Base-by-base conservation (phyloP, 176 grass and related monocot genomes). In the Microstegium vimineum region DNA sequence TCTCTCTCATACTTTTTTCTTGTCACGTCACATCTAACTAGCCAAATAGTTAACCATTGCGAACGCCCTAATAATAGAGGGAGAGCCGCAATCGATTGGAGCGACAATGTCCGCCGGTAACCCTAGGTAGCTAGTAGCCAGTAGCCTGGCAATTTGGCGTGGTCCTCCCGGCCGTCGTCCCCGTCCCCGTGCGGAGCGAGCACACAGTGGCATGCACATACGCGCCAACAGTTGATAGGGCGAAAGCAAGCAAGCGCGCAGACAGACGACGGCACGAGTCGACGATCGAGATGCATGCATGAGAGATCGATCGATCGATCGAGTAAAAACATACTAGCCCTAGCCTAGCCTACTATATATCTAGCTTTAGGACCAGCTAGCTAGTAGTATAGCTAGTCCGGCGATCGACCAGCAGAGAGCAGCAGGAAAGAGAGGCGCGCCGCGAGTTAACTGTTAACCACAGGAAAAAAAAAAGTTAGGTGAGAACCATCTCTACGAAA, bases 171-270 rank as follows among this genome's bases (percentile, higher is more conserved):
- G n/a, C n/a, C n/a, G n/a, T n/a, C n/a, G n/a, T n/a, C n/a, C 3
- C 36, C 35, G 26, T 81, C 69, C 61, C 86, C 7, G 43, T 66
- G 78, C 69, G 70, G n/a, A 45, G 64, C 41, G 54, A 20, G 54
- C 68, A 89, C n/a, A n/a, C 82, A 84, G 76, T 84, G 51, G 69
- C 87, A 89, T 89, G 87, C 87, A 81, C 76, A 81, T 84, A 75
- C 70, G 78, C 87, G 78, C 62, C 87, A 69, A 85, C 87, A 75
- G 82, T 70, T 23, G 47, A 67, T 49, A 60, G 82, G 69, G 36
- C 37, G 66, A 46, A 74, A 18, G 9, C 40, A 5, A n/a, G 45
- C 16, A 12, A 18, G 9, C 49, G 46, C 37, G 13, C 56, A 62
- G 74, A 69, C 78, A 79, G 59, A 62, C n/a, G n/a, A n/a, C 57